These are phyloP conservation scores for Solanum clarkiae DNA, from an alignment of 257 asterid species.

Conservation along the genomic window DNA sequence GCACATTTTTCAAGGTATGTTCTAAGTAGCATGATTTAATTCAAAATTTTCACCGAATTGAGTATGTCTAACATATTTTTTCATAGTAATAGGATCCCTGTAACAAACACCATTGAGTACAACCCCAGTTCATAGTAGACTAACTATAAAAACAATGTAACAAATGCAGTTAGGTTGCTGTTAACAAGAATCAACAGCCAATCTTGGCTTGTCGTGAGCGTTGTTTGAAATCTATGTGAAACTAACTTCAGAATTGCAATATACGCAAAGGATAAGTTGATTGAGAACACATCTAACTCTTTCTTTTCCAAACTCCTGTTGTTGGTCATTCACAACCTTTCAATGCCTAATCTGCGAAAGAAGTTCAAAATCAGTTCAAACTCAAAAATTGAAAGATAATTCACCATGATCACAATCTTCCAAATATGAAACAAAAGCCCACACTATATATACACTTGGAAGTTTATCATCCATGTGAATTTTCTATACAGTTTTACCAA, in stretches of 20 bases:
- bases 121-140: too few relatives aligned
- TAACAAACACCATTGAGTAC: too few relatives aligned
- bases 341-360: constrained; percentile 53
- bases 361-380: background rate
- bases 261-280: constrained; percentile 44
- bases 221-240: constrained; percentile 6
- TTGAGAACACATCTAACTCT: constrained; percentile 40
- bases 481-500: background rate
- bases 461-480: background rate
- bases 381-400: background rate
- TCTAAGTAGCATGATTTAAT: too few relatives aligned
- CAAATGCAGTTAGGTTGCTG: constrained; percentile 56
- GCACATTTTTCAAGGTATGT: too few relatives aligned
- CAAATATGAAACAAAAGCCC: background rate
- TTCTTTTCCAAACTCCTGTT: constrained; percentile 38
- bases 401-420: background rate
- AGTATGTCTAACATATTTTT: too few relatives aligned
- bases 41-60: too few relatives aligned
- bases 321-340: constrained; percentile 51
- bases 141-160: constrained; percentile 23
- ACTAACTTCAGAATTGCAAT: constrained; percentile 40
- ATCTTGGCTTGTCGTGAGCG: constrained; percentile 27
- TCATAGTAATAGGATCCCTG: too few relatives aligned
- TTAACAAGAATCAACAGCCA: constrained; percentile 53
- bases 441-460: too few relatives aligned